Evolutionary conservation across 306 rosid genomes (phyloP).

Genomic region (Carpinus viminea): DNA sequence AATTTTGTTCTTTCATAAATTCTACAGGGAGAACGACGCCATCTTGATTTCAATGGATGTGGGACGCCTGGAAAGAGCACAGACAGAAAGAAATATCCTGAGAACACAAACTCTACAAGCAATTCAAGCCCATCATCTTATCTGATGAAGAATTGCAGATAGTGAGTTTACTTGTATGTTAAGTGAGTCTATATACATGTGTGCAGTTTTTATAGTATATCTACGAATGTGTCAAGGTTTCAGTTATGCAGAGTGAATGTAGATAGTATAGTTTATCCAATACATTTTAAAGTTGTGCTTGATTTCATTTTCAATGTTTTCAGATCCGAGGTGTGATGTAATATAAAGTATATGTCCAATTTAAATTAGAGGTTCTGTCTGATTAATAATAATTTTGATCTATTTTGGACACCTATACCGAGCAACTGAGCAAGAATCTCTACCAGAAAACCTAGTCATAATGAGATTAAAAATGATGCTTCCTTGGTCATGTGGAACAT

Average conservation of each 20-base stretch:
- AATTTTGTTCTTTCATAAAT: not conserved
- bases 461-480: too few relatives aligned
- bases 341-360: not conserved
- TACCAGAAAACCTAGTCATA: too few relatives aligned
- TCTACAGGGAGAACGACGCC: slow-evolving; percentile 69
- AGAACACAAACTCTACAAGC: slow-evolving; percentile 32
- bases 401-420: too few relatives aligned
- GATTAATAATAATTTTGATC: not conserved
- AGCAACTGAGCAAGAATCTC: too few relatives aligned
- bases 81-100: slow-evolving; percentile 46
- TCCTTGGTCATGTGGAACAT: too few relatives aligned
- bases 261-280: not conserved
- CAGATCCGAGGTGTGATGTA: not conserved
- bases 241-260: not conserved
- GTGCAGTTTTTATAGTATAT: not conserved
- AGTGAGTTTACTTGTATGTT: not conserved
- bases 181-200: not conserved
- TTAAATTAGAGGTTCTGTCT: not conserved
- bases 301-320: not conserved
- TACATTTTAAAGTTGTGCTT: not conserved
- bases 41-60: slow-evolving; percentile 90
- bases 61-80: slow-evolving; percentile 66
- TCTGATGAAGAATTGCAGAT: slow-evolving; percentile 81
- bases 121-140: slow-evolving; percentile 69
- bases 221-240: not conserved